Evolutionary conservation across 768 basidiomycete species (phyloP), one percentile per base, ranked within the genome.

Genomic region (Botryobasidium botryosum): DNA sequence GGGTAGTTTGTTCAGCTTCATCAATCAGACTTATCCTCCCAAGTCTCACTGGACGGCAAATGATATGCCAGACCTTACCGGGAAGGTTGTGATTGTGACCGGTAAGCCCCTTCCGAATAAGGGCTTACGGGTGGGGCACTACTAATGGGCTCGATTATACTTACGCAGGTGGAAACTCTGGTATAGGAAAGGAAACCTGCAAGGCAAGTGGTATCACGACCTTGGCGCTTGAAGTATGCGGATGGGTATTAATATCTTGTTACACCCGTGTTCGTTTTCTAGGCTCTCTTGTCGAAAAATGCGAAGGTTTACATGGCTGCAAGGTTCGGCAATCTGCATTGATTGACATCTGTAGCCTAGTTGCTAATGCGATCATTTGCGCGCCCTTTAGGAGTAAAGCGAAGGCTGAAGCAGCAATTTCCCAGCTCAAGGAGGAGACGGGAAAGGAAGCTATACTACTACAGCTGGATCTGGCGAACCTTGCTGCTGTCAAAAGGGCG

Each of bases 281-380:
- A 44, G 35, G 28, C 32, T 26, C 48, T 48, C 24, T 35, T 53
- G 25, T 12, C 35, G 12, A 50, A 52, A 36, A 37, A 47, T 26
- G 55, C 53, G 18, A 52, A 43, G 17, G 55, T 56, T 4, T 56
- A 55, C 46, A 29, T 55, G 18, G 48, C 40, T 8, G 31, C 46
- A 33, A 33, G n/a, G 44, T 47, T n/a, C n/a, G n/a, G n/a, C 46
- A 6, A n/a, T n/a, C n/a, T n/a, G n/a, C n/a, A n/a, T n/a, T n/a
- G n/a, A n/a, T n/a, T n/a, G n/a, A n/a, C n/a, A n/a, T n/a, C n/a
- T n/a, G n/a, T n/a, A n/a, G n/a, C n/a, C n/a, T n/a, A n/a, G n/a
- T n/a, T n/a, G n/a, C n/a, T n/a, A n/a, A n/a, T n/a, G n/a, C n/a
- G n/a, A n/a, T n/a, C n/a, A n/a, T n/a, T n/a, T n/a, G n/a, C n/a